Conservation (phyloP, 2,329 filamentous ascomycete genomes). For the Ceratocystis variospora region DNA sequence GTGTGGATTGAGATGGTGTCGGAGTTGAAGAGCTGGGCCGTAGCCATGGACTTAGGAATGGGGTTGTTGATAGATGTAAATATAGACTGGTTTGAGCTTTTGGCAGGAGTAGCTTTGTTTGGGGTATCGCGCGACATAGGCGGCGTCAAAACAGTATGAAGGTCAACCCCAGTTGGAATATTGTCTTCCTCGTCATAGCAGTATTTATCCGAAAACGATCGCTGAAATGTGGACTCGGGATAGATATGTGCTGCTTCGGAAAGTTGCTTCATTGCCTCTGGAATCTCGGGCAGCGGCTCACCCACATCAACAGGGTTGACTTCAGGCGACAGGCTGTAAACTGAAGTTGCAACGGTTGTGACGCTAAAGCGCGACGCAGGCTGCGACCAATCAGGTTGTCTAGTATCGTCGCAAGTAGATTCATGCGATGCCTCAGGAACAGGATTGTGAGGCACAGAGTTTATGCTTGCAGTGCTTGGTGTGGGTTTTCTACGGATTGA, state of each 20-base stretch:
- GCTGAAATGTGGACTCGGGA: background rate
- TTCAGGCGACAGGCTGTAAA: constrained; percentile 30
- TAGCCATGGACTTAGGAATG: constrained; percentile 9
- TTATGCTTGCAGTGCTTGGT: constrained; percentile 23
- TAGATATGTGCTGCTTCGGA: constrained; percentile 11
- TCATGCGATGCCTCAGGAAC: constrained; percentile 14
- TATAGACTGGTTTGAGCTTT: background rate
- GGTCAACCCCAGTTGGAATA: constrained; percentile 13
- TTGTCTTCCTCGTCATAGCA: background rate
- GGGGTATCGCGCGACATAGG: constrained; percentile 9
- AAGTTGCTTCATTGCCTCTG: constrained; percentile 22
- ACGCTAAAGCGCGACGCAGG: constrained; percentile 50
- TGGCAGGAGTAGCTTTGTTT: background rate
- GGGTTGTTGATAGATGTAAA: constrained; percentile 9
- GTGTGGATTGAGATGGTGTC: constrained; percentile 19
- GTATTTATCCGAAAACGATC: background rate
- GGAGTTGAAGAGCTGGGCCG: constrained; percentile 14
- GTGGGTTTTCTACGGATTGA: constrained; percentile 36
- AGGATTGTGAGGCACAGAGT: background rate
- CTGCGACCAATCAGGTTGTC: constrained; percentile 31
- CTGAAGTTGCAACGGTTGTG: constrained; percentile 46
- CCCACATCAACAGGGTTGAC: constrained; percentile 28
- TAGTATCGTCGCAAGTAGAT: constrained; percentile 15
- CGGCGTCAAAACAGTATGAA: constrained; percentile 12
- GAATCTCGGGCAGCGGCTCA: constrained; percentile 29